These are phyloP conservation scores for Naganishia onofrii DNA, from an alignment of 768 basidiomycete genomes.

Conservation along the genomic window DNA sequence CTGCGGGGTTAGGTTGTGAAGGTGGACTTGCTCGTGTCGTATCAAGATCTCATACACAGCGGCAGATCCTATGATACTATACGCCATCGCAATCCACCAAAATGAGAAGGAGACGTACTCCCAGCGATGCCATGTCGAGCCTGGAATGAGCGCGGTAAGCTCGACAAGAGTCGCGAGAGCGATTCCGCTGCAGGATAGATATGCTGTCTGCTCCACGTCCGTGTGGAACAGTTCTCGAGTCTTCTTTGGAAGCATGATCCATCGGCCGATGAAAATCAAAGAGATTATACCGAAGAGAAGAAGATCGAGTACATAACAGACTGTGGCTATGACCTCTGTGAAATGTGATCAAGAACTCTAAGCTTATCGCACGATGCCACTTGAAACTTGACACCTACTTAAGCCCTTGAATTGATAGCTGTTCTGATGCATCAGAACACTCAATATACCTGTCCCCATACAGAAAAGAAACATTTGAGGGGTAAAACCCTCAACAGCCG, in stretches of 20 bases:
- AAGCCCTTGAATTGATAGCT: conserved; percentile 33
- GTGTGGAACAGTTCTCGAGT: conserved; percentile 32
- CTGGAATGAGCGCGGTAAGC: conserved; percentile 28
- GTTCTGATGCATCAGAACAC: conserved; percentile 31
- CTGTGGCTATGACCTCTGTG: conserved; percentile 25
- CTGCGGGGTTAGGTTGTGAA: conserved; percentile 30
- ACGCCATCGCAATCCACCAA: conserved; percentile 31
- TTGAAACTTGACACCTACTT: conserved; percentile 13
- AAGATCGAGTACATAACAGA: conserved; percentile 31
- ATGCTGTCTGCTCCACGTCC: conserved; percentile 35
- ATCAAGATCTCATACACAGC: conserved; percentile 35
- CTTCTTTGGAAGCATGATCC: conserved; percentile 29
- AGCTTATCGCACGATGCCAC: background rate
- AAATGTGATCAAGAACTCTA: background rate
- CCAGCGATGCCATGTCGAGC: conserved; percentile 33
- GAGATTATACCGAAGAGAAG: conserved; percentile 29
- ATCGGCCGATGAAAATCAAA: conserved; percentile 31
- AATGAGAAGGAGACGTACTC: conserved; percentile 31
- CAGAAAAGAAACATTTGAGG: conserved; percentile 35
- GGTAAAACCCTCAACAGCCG: conserved; percentile 30
- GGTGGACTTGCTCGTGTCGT: conserved; percentile 32
- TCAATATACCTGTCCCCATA: conserved; percentile 36
- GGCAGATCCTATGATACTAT: conserved; percentile 22
- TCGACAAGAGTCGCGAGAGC: conserved; percentile 32
- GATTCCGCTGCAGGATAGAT: conserved; percentile 31